phyloP scores from a whole-genome alignment of 78 protist genomes.

The Acrasis kona region DNA sequence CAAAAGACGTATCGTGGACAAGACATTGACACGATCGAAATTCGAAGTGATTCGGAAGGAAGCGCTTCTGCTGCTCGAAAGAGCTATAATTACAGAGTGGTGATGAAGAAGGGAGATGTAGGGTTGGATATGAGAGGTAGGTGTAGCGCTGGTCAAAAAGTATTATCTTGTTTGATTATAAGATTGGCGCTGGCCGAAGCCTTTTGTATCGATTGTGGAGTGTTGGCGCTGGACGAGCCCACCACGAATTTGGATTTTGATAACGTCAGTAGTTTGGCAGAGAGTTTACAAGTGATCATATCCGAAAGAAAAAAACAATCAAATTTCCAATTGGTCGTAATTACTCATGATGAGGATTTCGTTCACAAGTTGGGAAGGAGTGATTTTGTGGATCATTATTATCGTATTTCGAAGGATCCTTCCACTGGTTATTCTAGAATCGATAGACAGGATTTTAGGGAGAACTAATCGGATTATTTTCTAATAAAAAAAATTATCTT shows the following conservation, averaged over 20 bases:
- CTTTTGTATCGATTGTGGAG: constrained; percentile 94
- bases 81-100: constrained; percentile 78
- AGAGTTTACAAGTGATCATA: constrained; percentile 20
- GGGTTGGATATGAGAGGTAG: constrained; percentile 96
- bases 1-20: constrained; percentile 59
- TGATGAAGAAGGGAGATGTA: constrained; percentile 71
- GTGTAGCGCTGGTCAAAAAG: constrained; percentile 98
- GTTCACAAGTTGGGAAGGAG: constrained; percentile 31
- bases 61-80: background rate
- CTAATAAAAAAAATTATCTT: background rate
- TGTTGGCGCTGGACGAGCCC: constrained; percentile 99
- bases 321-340: constrained; percentile 93
- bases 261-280: constrained; percentile 79
- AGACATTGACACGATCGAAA: constrained; percentile 93
- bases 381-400: background rate
- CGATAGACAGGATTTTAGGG: background rate
- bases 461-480: background rate
- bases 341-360: constrained; percentile 98
- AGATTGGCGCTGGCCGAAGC: constrained; percentile 96
- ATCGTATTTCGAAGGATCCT: background rate
- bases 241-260: constrained; percentile 95
- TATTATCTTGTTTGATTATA: constrained; percentile 92
- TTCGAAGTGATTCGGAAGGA: constrained; percentile 52
- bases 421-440: background rate
- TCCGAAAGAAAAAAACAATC: constrained; percentile 47